Evolutionary conservation across 768 basidiomycete species (phyloP).

Genomic region (Pleurotus cornucopiae): DNA sequence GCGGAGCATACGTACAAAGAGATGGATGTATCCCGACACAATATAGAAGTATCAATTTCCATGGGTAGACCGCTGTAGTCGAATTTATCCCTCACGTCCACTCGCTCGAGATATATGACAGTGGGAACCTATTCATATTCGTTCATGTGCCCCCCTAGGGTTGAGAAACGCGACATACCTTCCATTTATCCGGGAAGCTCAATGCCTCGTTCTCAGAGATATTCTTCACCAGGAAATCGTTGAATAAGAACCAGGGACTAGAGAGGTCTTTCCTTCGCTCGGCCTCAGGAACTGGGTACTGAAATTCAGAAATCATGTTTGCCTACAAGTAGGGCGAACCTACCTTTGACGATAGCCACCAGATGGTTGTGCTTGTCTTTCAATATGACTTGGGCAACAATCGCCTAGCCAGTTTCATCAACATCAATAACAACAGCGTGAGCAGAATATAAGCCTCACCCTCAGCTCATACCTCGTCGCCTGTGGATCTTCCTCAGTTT

Average conservation of each 20-base stretch:
- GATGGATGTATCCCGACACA: conserved; percentile 85
- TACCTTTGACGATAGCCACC: conserved; percentile 84
- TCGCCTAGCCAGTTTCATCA: conserved; percentile 42
- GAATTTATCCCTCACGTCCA: conserved; percentile 52
- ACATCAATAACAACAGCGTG: background rate
- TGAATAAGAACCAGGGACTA: conserved; percentile 91
- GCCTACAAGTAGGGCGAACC: conserved; percentile 12
- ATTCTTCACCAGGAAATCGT: conserved; percentile 89
- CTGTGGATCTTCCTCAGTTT: conserved; percentile 53
- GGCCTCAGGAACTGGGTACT: conserved; percentile 60
- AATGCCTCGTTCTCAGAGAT: conserved; percentile 85
- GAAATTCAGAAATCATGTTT: background rate
- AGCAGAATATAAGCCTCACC: conserved; percentile 37
- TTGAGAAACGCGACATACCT: conserved; percentile 46
- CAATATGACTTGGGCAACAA: conserved; percentile 75
- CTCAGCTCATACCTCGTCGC: conserved; percentile 65
- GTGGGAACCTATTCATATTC: conserved; percentile 62
- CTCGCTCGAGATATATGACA: conserved; percentile 84
- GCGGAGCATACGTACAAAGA: conserved; percentile 52
- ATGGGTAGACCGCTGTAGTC: conserved; percentile 65
- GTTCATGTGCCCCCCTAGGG: conserved; percentile 11
- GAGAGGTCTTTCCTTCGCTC: conserved; percentile 34
- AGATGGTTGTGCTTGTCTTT: conserved; percentile 78
- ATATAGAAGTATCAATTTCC: conserved; percentile 66
- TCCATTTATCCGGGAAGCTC: conserved; percentile 87